Evolutionary conservation across 108 stramenopile species (phyloP), one percentile per base, ranked within the genome.

Genomic region (Stephanodiscus minutulus): DNA sequence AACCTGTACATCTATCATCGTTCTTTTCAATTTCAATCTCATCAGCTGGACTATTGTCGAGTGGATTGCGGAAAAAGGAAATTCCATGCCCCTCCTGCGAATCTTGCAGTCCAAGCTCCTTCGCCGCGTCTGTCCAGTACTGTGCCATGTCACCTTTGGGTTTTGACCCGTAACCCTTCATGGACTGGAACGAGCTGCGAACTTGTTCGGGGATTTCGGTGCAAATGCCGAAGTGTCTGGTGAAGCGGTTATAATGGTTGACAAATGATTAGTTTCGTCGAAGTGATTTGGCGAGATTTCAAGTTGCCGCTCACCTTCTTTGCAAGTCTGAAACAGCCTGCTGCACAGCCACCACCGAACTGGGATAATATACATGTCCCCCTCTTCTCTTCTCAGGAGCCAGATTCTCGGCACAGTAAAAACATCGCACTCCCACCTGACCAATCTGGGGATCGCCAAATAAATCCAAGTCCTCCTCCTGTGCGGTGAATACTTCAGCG

Each of bases 381-480:
- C 48, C 61, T 1, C 85, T 73, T 28, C 82, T 62, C 20, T 88
- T 79, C 2, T 74, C 66, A 13, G 58, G 18, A 35, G 82, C 62
- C 12, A 61, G 48, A 11, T 82, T 73, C 20, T 71, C 70, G 61
- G 89, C 89, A 76, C 92, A 93, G 48, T 85, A 90, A 18, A 83
- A 81, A 66, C 92, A 93, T 22, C 92, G 79, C 59, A 93, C 67
- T n/a, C 85, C 92, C 56, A 89, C 89, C 68, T 93, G 92, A 46
- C 92, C 89, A 22, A 44, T 37, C 39, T 63, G 36, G 11, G 69
- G 58, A 36, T 47, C 61, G 29, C 54, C 65, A 10, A 61, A 37
- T 37, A 44, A 50, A 37, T 66, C 71, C 39, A 77, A 35, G 55
- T 90, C 93, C 13, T 83, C 74, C 22, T 86, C 77, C 15, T 62